Base-by-base conservation (phyloP, 2,329 filamentous ascomycete species). In the Cladophialophora carrionii region DNA sequence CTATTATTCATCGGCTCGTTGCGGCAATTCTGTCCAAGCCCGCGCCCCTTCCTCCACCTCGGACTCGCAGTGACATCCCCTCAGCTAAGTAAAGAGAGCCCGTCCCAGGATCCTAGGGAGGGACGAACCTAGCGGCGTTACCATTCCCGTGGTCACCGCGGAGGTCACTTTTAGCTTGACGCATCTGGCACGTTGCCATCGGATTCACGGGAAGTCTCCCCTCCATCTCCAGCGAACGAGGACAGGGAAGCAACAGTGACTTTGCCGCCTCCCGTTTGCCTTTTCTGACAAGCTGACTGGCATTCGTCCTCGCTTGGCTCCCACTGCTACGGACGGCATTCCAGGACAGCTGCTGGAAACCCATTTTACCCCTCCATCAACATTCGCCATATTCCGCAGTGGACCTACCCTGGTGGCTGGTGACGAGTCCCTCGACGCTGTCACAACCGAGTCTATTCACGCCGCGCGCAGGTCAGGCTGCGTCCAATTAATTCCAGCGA, bases 81-180 rank as follows among this genome's bases (percentile, higher is more conserved):
- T 49, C 57, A 41, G 26, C 46, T 7, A 43, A 43, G 37, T 43
- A 37, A n/a, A 59, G 43, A 29, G 46, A 43, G 17, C 34, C 51
- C 34, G 24, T 60, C n/a, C 20, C 43, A 48, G 57, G 32, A 65
- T 62, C 52, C 62, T 49, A 52, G 58, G 29, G 53, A 67, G 67
- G 67, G 52, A 66, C 67, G 67, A 67, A 69, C 67, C 67, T 69
- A 69, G 67, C 61, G 58, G 61, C 63, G 60, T 67, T 56, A 58
- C 62, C 64, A 61, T 53, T 56, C 59, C 60, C 24, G 41, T 57
- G 58, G 67, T 61, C 58, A 58, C 64, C 34, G 62, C 63, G 65
- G 61, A 67, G 61, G 62, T 54, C 49, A 41, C 46, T 53, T 48
- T 55, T 53, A 65, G 60, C 62, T 31, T 37, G 53, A 59, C 56